Evolutionary conservation across 495 filamentous ascomycete genomes (phyloP).

Genomic region (Penicillium macrosclerotiorum): DNA sequence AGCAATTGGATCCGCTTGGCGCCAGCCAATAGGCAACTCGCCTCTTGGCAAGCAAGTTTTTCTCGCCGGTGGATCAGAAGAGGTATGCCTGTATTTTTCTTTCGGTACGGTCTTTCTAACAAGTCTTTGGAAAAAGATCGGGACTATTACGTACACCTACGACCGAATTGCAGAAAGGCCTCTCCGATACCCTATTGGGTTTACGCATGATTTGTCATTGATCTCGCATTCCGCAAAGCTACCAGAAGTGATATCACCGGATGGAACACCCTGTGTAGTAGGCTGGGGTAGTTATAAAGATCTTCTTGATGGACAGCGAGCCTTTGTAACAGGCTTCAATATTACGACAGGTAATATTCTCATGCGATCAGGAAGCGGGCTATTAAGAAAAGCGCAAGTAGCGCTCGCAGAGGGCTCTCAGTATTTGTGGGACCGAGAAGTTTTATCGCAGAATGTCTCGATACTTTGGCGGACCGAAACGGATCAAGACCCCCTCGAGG

Average conservation of each 20-base stretch:
- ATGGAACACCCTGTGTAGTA: background rate
- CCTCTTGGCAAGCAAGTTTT: constrained; percentile 1
- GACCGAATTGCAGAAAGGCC: background rate
- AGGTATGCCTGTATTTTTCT: too few species aligned
- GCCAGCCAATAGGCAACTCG: background rate
- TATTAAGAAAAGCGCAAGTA: constrained; percentile 1
- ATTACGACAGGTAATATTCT: background rate
- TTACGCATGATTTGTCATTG: constrained; percentile 2
- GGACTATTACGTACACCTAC: constrained; percentile 1
- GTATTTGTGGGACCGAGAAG: constrained; percentile 1
- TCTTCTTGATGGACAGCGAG: constrained; percentile 1
- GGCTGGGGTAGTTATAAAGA: constrained; percentile 7
- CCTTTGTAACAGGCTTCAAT: constrained; percentile 3
- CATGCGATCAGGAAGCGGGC: background rate
- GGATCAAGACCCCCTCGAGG: constrained; percentile 1
- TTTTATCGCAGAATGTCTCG: constrained; percentile 2
- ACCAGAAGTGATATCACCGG: background rate
- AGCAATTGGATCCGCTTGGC: too few species aligned
- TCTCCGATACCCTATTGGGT: background rate
- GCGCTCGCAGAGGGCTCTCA: background rate
- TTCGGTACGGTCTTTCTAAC: too few species aligned
- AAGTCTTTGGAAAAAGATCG: too few species aligned
- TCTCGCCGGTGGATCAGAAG: background rate
- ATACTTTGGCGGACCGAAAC: constrained; percentile 7
- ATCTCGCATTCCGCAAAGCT: background rate